Conservation (phyloP, 495 filamentous ascomycete genomes). For the Cercophora newfieldiana region DNA sequence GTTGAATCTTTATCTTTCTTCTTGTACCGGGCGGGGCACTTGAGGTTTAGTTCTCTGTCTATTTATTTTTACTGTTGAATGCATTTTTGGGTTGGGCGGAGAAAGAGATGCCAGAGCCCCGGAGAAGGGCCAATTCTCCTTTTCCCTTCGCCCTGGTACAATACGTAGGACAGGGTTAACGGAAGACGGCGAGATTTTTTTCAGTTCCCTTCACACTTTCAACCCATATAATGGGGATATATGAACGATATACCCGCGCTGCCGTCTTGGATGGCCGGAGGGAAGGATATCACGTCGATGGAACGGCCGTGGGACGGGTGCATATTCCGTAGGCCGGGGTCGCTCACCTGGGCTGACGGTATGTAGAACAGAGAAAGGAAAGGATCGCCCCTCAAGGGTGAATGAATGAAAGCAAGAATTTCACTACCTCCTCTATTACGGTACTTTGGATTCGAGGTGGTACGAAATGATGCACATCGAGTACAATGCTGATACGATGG, state of each 20-base stretch:
- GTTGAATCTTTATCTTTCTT: background rate
- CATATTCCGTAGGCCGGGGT: no score
- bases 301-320: no score
- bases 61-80: background rate
- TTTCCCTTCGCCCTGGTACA: background rate
- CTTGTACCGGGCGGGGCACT: background rate
- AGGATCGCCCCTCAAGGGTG: background rate
- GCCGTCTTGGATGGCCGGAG: background rate
- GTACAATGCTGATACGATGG: no score
- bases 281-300: background rate
- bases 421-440: no score
- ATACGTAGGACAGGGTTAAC: background rate
- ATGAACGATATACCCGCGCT: background rate
- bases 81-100: background rate
- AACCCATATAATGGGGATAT: background rate
- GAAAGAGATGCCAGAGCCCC: no score
- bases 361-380: background rate
- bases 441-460: background rate
- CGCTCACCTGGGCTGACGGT: background rate
- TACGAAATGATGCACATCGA: no score
- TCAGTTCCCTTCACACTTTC: background rate
- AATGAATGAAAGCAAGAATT: background rate
- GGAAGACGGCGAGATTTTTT: background rate
- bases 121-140: no score
- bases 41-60: background rate